Percentiles rank a stretch among this genome's conserved stretches.
These are phyloP conservation scores for Lepidium africanum DNA, from an alignment of 345 rosid species.

Conservation along the genomic window DNA sequence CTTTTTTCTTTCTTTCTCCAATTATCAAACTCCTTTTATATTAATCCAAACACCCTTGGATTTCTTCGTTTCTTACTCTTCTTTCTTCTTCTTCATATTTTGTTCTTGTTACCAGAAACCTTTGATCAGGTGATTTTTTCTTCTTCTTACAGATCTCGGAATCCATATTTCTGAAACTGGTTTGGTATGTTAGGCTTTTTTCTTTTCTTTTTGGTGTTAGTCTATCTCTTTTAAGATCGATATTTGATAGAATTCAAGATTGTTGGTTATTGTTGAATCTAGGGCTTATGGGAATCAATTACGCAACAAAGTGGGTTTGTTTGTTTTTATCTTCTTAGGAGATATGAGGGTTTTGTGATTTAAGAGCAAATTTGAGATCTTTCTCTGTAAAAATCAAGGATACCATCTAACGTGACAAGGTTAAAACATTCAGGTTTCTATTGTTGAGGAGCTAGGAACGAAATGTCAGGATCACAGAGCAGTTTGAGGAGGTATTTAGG, in stretches of 20 bases:
- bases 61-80: neutral
- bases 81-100: slow-evolving; percentile 9
- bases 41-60: neutral
- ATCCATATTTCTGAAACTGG: neutral
- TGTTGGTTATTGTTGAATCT: neutral
- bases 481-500: slow-evolving; percentile 94
- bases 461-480: slow-evolving; percentile 77
- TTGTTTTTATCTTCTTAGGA: neutral
- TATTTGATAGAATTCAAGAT: neutral
- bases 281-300: neutral
- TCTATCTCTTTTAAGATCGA: neutral
- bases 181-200: neutral
- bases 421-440: slow-evolving; percentile 6
- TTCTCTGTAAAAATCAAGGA: neutral
- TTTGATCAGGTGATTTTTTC: slow-evolving; percentile 10
- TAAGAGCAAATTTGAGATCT: neutral
- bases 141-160: slow-evolving; percentile 6
- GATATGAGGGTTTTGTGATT: slow-evolving; percentile 18
- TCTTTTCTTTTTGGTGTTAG: neutral
- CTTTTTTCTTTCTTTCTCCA: neutral
- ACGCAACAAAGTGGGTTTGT: neutral
- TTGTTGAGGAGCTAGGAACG: slow-evolving; percentile 32
- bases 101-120: neutral
- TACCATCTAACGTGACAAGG: neutral
- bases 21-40: neutral